Percentiles rank a stretch among this genome's conserved stretches.
phyloP scores from a whole-genome alignment of 2,329 filamentous ascomycete species.

The Talaromyces sp. region DNA sequence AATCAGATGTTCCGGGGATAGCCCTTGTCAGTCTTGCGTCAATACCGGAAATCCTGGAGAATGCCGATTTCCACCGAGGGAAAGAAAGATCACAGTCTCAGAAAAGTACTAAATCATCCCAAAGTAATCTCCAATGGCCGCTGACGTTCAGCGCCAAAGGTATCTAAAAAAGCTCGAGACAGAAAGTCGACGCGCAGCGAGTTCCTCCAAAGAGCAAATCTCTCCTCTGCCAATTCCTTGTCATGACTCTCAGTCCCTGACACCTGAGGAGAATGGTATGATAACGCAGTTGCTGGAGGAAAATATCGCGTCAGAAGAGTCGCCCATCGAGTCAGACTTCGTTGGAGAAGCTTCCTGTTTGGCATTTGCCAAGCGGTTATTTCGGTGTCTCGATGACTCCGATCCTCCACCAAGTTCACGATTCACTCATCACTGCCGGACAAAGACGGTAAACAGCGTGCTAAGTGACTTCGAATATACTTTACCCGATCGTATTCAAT shows the following conservation, averaged over 20 bases:
- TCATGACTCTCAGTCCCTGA: not conserved
- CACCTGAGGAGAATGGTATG: slow-evolving; percentile 15
- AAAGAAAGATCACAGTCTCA: slow-evolving; percentile 34
- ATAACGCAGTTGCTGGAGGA: slow-evolving; percentile 14
- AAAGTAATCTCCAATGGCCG: not conserved
- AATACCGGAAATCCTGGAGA: slow-evolving; percentile 27
- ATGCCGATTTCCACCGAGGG: slow-evolving; percentile 39
- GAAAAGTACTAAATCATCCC: slow-evolving; percentile 16
- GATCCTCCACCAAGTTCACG: slow-evolving; percentile 7
- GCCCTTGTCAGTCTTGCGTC: slow-evolving; percentile 38
- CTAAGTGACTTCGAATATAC: slow-evolving; percentile 15
- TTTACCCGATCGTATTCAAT: slow-evolving; percentile 24
- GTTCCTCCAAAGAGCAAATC: too few species aligned
- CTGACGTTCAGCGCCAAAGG: too few species aligned
- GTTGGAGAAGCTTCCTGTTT: slow-evolving; percentile 25
- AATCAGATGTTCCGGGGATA: slow-evolving; percentile 42
- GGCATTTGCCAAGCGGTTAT: slow-evolving; percentile 26
- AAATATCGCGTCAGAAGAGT: too few species aligned
- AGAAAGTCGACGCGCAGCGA: too few species aligned
- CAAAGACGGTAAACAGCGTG: slow-evolving; percentile 10
- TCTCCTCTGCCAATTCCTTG: too few species aligned
- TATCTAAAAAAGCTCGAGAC: too few species aligned
- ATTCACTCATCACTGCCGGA: not conserved
- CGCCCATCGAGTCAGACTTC: slow-evolving; percentile 18
- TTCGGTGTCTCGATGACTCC: slow-evolving; percentile 20